Base-by-base conservation (phyloP, 129 eudicot species). In the Rutidosis leptorrhynchoides region DNA sequence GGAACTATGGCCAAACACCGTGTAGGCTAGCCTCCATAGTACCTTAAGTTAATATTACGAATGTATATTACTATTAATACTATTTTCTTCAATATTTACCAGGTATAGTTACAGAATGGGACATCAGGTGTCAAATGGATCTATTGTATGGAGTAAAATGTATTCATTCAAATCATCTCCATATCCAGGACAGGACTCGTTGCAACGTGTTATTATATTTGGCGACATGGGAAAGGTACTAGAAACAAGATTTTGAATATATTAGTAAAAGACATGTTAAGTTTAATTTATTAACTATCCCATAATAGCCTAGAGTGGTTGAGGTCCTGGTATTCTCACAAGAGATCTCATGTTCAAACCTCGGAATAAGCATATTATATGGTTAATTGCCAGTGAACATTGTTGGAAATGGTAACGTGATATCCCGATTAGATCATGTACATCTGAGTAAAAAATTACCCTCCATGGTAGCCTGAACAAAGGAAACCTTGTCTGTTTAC, bases 221-320 rank as follows among this genome's bases (percentile, higher is more conserved):
- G 87, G 87, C 7, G 91, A 85, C 73, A 82, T 85, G 91, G 87
- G 91, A 52, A 85, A 85, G 91, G 91, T 73, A 46, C 0, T 16
- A 65, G 12, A 0, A 42, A 35, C 22, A 60, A 21, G 10, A 40
- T 22, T 58, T 19, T 26, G 2, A 68, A 22, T 5, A 58, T 2
- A 40, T 3, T 43, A 3, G 14, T 45, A 45, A 5, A 5, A 48
- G 20, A 17, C 9, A 48, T 6, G 55, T 48, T 48, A 12, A n/a
- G 1, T 17, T 6, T 14, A 3, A 14, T 46, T 48, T 5, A 48
- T 48, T 16, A 6, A 48, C 3, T 2, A 48, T 48, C 6, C 7
- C 20, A n/a, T n/a, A n/a, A n/a, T n/a, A n/a, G n/a, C n/a, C n/a
- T n/a, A n/a, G n/a, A n/a, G n/a, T n/a, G n/a, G n/a, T n/a, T n/a